These are phyloP conservation scores for Pseudogymnoascus verrucosus DNA, from an alignment of 2,329 filamentous ascomycete species.

Conservation along the genomic window DNA sequence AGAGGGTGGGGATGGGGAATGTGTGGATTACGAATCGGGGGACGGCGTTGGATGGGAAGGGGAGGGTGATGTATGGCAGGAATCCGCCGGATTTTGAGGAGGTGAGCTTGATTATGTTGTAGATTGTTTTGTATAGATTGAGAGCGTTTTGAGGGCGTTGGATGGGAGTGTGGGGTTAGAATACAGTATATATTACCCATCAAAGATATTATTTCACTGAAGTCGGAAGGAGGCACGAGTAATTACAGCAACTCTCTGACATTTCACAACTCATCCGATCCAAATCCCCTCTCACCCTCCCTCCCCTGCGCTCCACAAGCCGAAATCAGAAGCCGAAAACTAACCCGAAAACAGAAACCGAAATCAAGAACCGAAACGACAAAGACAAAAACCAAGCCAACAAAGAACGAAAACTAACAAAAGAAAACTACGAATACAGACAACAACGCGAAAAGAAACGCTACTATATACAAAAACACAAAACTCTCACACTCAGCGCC, in stretches of 20 bases:
- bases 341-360: background rate
- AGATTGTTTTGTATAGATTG: conserved; percentile 12
- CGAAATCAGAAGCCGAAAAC: background rate
- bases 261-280: background rate
- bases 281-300: background rate
- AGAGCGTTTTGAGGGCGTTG: background rate
- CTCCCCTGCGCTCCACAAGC: background rate
- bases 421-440: background rate
- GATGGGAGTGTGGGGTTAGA: background rate
- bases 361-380: background rate
- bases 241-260: background rate
- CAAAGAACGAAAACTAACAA: background rate
- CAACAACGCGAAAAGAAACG: background rate
- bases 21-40: conserved; percentile 92
- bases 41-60: conserved; percentile 75
- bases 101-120: conserved; percentile 77
- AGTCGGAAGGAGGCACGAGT: background rate
- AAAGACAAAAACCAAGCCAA: background rate
- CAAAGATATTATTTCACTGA: background rate
- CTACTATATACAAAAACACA: background rate
- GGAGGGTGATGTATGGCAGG: conserved; percentile 72
- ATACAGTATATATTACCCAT: conserved; percentile 5
- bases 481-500: background rate
- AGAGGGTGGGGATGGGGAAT: conserved; percentile 40
- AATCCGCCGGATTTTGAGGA: conserved; percentile 88